Evolutionary conservation across 2,329 filamentous ascomycete genomes (phyloP), one percentile per base, ranked within the genome.

Genomic region (Pseudogymnoascus sp.): DNA sequence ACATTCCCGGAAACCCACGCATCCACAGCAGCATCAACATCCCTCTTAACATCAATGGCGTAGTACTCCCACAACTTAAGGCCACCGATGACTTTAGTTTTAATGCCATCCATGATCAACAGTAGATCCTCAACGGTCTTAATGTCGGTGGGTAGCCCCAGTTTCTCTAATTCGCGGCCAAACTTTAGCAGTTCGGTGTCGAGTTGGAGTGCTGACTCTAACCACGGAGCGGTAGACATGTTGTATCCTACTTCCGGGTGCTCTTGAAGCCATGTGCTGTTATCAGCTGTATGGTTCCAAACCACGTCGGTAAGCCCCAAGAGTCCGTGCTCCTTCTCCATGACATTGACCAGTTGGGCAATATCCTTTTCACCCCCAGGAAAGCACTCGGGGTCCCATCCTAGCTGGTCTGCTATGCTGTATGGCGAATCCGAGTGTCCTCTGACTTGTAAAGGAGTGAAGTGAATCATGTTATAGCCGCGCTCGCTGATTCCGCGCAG

Each of bases 391-490:
- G 87, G 83, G 72, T 99, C 95, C 79, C 95, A 99, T 47, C 81
- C 81, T 21, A 95, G 81, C 77, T 99, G 95, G 70, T 99, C 90
- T 73, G 89, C 96, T 69, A 99, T 84, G 74, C 94, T 99, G 79
- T 97, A 99, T 0, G 94, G 94, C 1, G 94, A 99, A 72, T 99
- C 96, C 60, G 94, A 99, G 47, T 80, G 82, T 62, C 94, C 94
- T 63, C 94, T 86, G 63, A 88, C 81, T 80, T 96, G 94, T 66
- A 99, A 79, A 8, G 94, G 94, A 1, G 94, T 97, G 74, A 99
- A 99, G 74, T 99, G 94, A 63, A 99, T 86, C 92, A 97, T 97
- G 77, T 99, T 99, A 81, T 99, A 99, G 50, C 92, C 92, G 64
- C 94, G 84, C 69, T 89, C 85, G 72, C 90, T 89, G 72, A 99